Percentiles rank a stretch among this genome's conserved stretches.
These are phyloP conservation scores for Aquilaria yunnanensis DNA, from an alignment of 345 rosid genomes.

Conservation along the genomic window DNA sequence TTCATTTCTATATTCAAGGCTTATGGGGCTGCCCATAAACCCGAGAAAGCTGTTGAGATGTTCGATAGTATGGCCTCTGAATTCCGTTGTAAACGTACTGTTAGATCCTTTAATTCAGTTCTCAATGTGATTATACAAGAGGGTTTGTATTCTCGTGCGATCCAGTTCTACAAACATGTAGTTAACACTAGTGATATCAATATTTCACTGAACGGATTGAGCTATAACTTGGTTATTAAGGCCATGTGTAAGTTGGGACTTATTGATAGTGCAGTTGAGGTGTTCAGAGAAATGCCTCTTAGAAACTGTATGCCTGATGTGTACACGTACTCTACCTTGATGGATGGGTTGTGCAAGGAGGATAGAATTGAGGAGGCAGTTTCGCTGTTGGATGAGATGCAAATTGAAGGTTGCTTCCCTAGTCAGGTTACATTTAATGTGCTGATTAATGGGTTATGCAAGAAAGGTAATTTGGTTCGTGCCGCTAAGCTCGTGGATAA, in stretches of 20 bases:
- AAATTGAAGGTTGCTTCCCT: constrained; percentile 81
- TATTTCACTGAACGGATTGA: constrained; percentile 56
- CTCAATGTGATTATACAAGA: constrained; percentile 61
- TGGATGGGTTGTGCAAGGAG: constrained; percentile 90
- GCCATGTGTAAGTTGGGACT: constrained; percentile 63
- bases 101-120: constrained; percentile 83
- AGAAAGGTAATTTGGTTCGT: constrained; percentile 63
- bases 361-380: constrained; percentile 80
- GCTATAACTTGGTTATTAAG: constrained; percentile 68
- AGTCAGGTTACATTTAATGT: constrained; percentile 56
- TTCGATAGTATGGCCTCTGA: constrained; percentile 58
- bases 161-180: constrained; percentile 59
- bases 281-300: constrained; percentile 64
- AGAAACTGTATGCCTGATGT: constrained; percentile 58
- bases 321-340: constrained; percentile 82
- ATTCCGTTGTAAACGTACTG: constrained; percentile 64
- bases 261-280: constrained; percentile 64
- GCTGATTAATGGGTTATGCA: constrained; percentile 78
- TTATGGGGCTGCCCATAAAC: constrained; percentile 61
- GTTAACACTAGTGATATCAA: constrained; percentile 36
- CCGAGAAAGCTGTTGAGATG: constrained; percentile 55
- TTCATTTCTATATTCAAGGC: constrained; percentile 63
- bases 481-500: constrained; percentile 85
- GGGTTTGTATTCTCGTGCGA: constrained; percentile 44
- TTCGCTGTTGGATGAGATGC: constrained; percentile 88